These are phyloP conservation scores for Trametes villosa DNA, from an alignment of 768 basidiomycete species.

Conservation along the genomic window DNA sequence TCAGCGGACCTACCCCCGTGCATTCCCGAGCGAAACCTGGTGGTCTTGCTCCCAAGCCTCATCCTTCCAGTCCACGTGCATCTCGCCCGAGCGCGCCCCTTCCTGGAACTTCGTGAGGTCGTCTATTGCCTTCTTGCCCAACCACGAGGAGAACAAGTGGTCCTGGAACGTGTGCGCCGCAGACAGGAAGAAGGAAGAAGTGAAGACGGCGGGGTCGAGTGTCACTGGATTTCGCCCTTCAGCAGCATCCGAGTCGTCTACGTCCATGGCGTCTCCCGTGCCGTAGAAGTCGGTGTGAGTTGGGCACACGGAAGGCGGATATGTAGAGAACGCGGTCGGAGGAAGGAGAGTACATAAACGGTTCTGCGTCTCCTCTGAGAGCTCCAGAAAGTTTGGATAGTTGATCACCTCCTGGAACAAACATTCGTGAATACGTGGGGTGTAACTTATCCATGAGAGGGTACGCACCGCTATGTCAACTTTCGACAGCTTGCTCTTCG, in stretches of 20 bases:
- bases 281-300: conserved; percentile 29
- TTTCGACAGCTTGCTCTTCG: conserved; percentile 52
- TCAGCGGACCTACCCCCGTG: not conserved
- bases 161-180: conserved; percentile 64
- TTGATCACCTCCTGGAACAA: conserved; percentile 26
- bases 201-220: conserved; percentile 49
- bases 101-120: conserved; percentile 48
- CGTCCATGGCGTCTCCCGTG: conserved; percentile 16
- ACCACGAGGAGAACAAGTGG: conserved; percentile 58
- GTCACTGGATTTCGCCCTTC: conserved; percentile 16
- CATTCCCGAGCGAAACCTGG: conserved; percentile 6
- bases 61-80: conserved; percentile 67
- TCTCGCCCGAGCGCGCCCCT: conserved; percentile 48
- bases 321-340: conserved; percentile 33
- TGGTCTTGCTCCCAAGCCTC: conserved; percentile 60
- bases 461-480: conserved; percentile 52
- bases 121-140: conserved; percentile 46
- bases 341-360: conserved; percentile 34
- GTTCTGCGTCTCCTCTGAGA: conserved; percentile 32
- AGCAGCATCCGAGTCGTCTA: conserved; percentile 1
- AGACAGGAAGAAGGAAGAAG: conserved; percentile 55
- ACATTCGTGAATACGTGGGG: not conserved
- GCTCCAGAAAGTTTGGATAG: conserved; percentile 30
- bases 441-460: not conserved
- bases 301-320: conserved; percentile 22